These are phyloP conservation scores for Globisporangium recalcitrans DNA, from an alignment of 352 stramenopile genomes.

Conservation along the genomic window DNA sequence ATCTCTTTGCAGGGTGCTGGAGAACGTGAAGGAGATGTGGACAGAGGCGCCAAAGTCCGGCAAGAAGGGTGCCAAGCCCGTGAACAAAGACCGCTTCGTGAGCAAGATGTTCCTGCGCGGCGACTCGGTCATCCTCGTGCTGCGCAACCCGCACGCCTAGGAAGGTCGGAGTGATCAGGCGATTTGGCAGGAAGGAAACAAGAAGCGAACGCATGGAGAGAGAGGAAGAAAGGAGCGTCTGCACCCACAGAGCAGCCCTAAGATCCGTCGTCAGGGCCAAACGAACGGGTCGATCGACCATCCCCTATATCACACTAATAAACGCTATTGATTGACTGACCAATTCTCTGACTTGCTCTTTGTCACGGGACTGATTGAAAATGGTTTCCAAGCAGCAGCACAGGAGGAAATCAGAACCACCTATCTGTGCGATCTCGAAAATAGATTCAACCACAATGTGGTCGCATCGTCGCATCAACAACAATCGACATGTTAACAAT, in stretches of 20 bases:
- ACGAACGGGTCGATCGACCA: not conserved
- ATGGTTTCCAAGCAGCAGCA: not conserved
- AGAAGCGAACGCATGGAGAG: not conserved
- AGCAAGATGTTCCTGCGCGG: conserved; percentile 99
- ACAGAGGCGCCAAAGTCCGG: conserved; percentile 97
- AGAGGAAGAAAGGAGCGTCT: not conserved
- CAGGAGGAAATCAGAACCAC: conserved; percentile 4
- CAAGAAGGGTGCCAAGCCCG: conserved; percentile 92
- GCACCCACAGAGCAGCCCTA: not conserved
- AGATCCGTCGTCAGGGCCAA: too few species aligned
- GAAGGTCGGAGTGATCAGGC: not conserved
- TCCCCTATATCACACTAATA: conserved; percentile 12
- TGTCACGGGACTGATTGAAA: not conserved
- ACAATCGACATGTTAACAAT: not conserved
- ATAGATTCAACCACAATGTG: conserved; percentile 6
- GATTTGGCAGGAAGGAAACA: not conserved
- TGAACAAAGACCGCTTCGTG: conserved; percentile 99
- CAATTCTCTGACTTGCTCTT: not conserved
- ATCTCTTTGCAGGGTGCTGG: conserved; percentile 85
- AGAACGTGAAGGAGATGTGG: conserved; percentile 99
- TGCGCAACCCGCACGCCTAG: conserved; percentile 94
- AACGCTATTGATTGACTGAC: conserved; percentile 16
- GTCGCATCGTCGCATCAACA: too few species aligned
- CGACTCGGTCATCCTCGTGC: conserved; percentile 99
- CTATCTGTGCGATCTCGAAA: conserved; percentile 6